Base-by-base conservation (phyloP, 805 yeast species). In the Hanseniaspora vineae region DNA sequence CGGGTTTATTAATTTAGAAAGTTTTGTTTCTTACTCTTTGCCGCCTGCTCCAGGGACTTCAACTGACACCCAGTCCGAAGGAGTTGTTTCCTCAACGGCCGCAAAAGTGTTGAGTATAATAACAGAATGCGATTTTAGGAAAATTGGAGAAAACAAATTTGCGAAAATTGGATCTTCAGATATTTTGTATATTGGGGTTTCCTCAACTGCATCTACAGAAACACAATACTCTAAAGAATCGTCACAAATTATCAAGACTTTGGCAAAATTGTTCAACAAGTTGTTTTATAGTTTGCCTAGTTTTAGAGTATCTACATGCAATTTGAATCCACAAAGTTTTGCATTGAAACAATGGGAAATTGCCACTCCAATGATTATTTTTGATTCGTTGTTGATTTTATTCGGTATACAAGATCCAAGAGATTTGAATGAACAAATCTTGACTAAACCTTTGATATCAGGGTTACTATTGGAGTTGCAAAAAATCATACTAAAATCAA, bases 371-470 rank as follows among this genome's bases (percentile, higher is more conserved):
- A 37, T 37, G 48, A 76, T 87, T 40, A 81, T 88, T 19, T 77
- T 88, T 58, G 84, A 82, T 61, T 87, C 95, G 5, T 67, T 88
- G 42, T 69, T 86, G 33, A 72, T 88, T 20, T 58, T 85, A 11
- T 79, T 89, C 57, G 96, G 87, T 63, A 74, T 76, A 49, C 77
- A 82, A 4, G 71, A 67, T 52, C 87, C 94, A 1, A 66, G 65
- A 35, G 64, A 72, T 46, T 69, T 89, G 46, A 67, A 72, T 33
- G 66, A 71, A 37, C 86, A 84, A 61, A 82, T 87, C 43, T 69
- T 88, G 51, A 90, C 94, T 31, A 85, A 85, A 60, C 97, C 96
- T 10, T 70, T 89, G 51, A 72, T 86, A 19, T 75, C 85, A 17
- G 97, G 97, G 2, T 67, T 87, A 44, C 77, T 86, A 50, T 72